phyloP scores from a whole-genome alignment of 2,329 filamentous ascomycete species.

The Aspergillus calidoustus region DNA sequence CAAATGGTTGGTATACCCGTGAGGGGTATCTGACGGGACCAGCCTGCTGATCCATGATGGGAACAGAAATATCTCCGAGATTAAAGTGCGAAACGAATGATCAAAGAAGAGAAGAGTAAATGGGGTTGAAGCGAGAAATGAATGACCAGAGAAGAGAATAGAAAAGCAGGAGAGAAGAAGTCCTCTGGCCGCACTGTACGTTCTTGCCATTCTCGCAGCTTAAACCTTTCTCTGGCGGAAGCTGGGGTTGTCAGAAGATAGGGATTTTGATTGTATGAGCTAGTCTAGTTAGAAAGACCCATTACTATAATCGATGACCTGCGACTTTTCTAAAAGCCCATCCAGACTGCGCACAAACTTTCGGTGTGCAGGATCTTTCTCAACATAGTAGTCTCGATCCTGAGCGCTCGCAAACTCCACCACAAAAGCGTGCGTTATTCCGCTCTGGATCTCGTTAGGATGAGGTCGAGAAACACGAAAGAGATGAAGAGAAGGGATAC shows the following conservation, averaged over 20 bases:
- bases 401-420: slow-evolving; percentile 66
- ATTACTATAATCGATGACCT: slow-evolving; percentile 42
- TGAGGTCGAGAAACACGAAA: neutral
- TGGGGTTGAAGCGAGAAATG: too few species aligned
- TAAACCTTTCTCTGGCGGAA: neutral
- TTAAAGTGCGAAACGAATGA: too few species aligned
- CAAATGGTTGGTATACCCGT: neutral
- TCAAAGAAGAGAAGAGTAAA: too few species aligned
- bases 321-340: slow-evolving; percentile 39
- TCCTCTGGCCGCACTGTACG: too few species aligned
- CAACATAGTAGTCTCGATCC: slow-evolving; percentile 71
- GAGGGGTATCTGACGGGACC: neutral
- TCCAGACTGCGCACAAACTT: slow-evolving; percentile 58
- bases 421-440: slow-evolving; percentile 71
- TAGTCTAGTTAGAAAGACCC: slow-evolving; percentile 28
- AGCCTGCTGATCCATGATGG: neutral
- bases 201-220: too few species aligned
- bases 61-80: too few species aligned
- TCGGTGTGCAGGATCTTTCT: slow-evolving; percentile 66
- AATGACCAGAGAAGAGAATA: too few species aligned
- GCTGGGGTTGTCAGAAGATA: neutral
- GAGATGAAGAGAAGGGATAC: neutral
- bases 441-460: slow-evolving; percentile 52
- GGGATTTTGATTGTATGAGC: neutral
- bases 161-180: too few species aligned